phyloP scores from a whole-genome alignment of 257 asterid genomes.

The Nicotiana undulata region DNA sequence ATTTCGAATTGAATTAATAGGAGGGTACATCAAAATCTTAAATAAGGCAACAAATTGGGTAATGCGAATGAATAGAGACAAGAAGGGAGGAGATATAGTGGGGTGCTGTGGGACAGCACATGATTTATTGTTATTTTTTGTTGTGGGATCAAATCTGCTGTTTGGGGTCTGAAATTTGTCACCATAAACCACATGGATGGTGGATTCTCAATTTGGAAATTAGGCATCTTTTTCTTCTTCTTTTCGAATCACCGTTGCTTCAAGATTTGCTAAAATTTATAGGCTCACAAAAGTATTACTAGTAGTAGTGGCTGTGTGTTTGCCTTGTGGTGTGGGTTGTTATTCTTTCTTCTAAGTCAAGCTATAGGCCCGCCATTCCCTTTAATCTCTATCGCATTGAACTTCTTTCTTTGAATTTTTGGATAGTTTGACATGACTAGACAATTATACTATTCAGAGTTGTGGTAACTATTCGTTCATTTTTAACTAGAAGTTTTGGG shows the following conservation, averaged over 20 bases:
- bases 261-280: constrained; percentile 23
- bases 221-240: background rate
- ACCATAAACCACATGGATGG: background rate
- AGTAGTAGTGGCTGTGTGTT: background rate
- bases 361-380: constrained; percentile 7
- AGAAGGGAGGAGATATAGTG: background rate
- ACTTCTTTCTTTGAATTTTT: background rate
- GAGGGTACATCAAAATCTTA: background rate
- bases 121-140: background rate
- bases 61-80: background rate
- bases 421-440: background rate
- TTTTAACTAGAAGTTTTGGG: no score
- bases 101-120: background rate
- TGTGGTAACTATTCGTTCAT: no score
- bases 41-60: background rate
- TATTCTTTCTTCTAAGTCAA: constrained; percentile 38
- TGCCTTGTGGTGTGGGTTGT: background rate
- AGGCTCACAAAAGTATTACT: no score
- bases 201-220: background rate
- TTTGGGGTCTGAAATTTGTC: background rate
- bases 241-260: constrained; percentile 19
- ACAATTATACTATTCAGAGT: no score
- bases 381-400: background rate
- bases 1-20: background rate
- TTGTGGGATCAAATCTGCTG: background rate